Conservation (phyloP, 441 rosid species). For the Manihot esculenta region DNA sequence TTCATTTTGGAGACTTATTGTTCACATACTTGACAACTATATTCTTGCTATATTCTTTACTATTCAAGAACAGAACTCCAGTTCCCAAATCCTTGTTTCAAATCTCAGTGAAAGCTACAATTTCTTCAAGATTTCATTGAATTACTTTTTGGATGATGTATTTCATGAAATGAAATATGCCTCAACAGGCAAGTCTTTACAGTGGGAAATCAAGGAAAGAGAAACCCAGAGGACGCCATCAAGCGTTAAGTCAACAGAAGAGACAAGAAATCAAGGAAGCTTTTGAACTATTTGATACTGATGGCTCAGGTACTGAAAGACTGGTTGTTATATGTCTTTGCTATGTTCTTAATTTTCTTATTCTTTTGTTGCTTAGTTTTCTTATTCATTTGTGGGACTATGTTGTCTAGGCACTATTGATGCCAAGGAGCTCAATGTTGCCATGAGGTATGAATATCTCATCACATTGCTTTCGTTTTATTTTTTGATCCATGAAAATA, state of each 20-base stretch:
- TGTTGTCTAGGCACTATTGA: slow-evolving; percentile 76
- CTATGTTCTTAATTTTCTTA: slow-evolving; percentile 2
- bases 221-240: slow-evolving; percentile 65
- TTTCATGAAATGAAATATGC: neutral
- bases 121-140: neutral
- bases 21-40: neutral
- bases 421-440: slow-evolving; percentile 97
- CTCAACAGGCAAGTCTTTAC: slow-evolving; percentile 48
- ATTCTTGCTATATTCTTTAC: neutral
- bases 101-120: neutral
- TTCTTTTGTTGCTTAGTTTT: slow-evolving; percentile 16
- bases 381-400: slow-evolving; percentile 13
- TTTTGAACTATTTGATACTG: slow-evolving; percentile 90
- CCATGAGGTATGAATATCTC: slow-evolving; percentile 69
- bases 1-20: neutral
- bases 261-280: slow-evolving; percentile 93
- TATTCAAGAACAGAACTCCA: neutral
- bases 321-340: slow-evolving; percentile 6
- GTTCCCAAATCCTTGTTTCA: neutral
- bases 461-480: neutral
- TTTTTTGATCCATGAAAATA: neutral
- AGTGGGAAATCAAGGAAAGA: slow-evolving; percentile 62
- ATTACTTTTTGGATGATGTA: neutral
- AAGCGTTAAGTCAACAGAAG: slow-evolving; percentile 49
- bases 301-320: slow-evolving; percentile 74